A percentile compares a stretch with the other conserved stretches of the same genome.
These are phyloP conservation scores for Naganishia sp. DNA, from an alignment of 1,284 basidiomycete species.

Conservation along the genomic window DNA sequence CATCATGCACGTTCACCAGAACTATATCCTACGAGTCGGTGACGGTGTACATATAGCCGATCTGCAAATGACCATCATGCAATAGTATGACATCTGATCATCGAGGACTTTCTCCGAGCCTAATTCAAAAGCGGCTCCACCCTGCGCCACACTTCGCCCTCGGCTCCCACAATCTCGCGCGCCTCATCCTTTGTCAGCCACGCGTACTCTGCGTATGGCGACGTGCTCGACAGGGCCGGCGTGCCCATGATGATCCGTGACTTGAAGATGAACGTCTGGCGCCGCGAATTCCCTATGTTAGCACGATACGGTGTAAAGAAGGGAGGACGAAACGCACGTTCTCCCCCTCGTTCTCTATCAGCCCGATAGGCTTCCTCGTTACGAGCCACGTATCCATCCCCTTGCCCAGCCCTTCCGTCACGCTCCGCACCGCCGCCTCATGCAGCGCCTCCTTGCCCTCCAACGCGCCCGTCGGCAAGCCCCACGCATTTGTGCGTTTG, in stretches of 20 bases:
- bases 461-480: constrained; percentile 62
- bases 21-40: too few species aligned
- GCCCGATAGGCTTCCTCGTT: constrained; percentile 50
- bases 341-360: constrained; percentile 41
- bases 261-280: constrained; percentile 52
- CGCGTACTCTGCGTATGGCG: constrained; percentile 25
- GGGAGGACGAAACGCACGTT: constrained; percentile 40
- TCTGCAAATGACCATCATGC: too few species aligned
- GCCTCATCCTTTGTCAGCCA: constrained; percentile 35
- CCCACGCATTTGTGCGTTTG: constrained; percentile 66
- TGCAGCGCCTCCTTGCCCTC: constrained; percentile 45
- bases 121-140: constrained; percentile 27
- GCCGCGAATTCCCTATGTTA: neutral
- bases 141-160: constrained; percentile 1
- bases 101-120: neutral
- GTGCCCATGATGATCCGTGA: constrained; percentile 52
- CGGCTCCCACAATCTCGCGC: constrained; percentile 8
- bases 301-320: neutral
- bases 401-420: constrained; percentile 42
- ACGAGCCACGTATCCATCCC: constrained; percentile 53
- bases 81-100: too few species aligned
- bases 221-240: constrained; percentile 34
- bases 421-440: constrained; percentile 45
- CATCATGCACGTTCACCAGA: too few species aligned
- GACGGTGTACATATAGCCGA: too few species aligned